Percentiles rank a stretch among this genome's conserved stretches.
phyloP scores from a whole-genome alignment of 2,329 filamentous ascomycete genomes.

The Onygenales sp. region DNA sequence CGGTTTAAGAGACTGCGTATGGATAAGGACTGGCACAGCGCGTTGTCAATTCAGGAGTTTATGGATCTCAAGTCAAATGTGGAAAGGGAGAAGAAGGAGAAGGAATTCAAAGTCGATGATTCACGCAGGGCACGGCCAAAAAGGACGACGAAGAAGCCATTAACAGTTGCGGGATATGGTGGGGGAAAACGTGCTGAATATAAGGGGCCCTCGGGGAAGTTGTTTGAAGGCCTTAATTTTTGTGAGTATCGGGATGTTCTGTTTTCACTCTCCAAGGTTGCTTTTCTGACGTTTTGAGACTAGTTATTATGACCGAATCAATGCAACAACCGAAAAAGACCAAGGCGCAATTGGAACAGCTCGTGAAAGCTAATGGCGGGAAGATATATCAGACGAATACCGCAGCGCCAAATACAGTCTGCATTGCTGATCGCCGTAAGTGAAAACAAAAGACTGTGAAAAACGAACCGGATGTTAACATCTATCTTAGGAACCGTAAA shows the following conservation, averaged over 20 bases:
- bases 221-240: slow-evolving; percentile 71
- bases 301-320: slow-evolving; percentile 54
- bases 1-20: slow-evolving; percentile 71
- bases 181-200: slow-evolving; percentile 42
- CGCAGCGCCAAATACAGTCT: slow-evolving; percentile 52
- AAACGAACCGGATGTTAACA: slow-evolving; percentile 13
- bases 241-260: slow-evolving; percentile 34
- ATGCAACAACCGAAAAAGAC: slow-evolving; percentile 55
- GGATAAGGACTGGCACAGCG: slow-evolving; percentile 78
- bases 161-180: slow-evolving; percentile 66
- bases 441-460: neutral
- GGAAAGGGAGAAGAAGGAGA: slow-evolving; percentile 62
- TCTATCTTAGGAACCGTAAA: slow-evolving; percentile 53
- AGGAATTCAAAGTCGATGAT: slow-evolving; percentile 63
- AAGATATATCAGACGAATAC: slow-evolving; percentile 64
- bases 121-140: slow-evolving; percentile 54
- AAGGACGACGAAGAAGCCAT: slow-evolving; percentile 52
- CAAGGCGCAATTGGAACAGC: slow-evolving; percentile 67
- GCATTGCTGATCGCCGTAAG: slow-evolving; percentile 67
- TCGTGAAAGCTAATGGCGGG: slow-evolving; percentile 79
- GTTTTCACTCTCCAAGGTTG: neutral
- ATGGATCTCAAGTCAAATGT: slow-evolving; percentile 57
- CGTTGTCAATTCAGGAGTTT: slow-evolving; percentile 71
- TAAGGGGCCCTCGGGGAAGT: slow-evolving; percentile 46
- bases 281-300: slow-evolving; percentile 5